phyloP scores from a whole-genome alignment of 2,329 filamentous ascomycete species.

The Fusarium nematophilum region DNA sequence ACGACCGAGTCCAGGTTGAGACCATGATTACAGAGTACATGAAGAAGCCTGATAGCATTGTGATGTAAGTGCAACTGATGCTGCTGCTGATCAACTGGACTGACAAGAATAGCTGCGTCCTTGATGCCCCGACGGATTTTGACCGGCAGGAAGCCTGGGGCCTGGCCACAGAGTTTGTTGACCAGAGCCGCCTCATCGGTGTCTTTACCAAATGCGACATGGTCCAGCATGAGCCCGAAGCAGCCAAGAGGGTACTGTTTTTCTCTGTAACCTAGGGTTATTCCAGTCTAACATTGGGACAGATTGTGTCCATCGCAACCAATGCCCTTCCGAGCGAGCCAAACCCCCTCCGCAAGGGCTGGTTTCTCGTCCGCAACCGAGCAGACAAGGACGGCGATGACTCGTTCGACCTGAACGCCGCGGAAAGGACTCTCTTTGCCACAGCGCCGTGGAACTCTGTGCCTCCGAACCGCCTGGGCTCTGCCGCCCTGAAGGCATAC shows the following conservation, averaged over 20 bases:
- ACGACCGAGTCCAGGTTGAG: conserved; percentile 45
- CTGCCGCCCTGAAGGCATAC: conserved; percentile 44
- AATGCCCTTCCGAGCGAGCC: conserved; percentile 3
- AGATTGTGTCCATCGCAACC: conserved; percentile 31
- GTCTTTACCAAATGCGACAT: conserved; percentile 55
- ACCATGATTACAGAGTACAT: conserved; percentile 52
- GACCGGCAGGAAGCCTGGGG: conserved; percentile 46
- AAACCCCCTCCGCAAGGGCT: conserved; percentile 36
- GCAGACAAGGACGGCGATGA: conserved; percentile 38
- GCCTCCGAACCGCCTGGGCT: conserved; percentile 40
- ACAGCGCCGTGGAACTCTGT: conserved; percentile 45
- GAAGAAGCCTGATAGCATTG: conserved; percentile 49
- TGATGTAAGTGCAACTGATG: conserved; percentile 47
- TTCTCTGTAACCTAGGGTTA: rapidly evolving
- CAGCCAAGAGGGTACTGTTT: conserved; percentile 15
- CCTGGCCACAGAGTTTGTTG: conserved; percentile 43
- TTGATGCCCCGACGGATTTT: conserved; percentile 47
- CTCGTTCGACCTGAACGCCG: conserved; percentile 41
- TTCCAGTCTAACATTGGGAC: conserved; percentile 2
- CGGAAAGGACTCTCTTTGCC: conserved; percentile 46
- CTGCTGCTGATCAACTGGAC: neutral
- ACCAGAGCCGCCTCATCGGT: conserved; percentile 47
- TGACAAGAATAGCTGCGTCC: conserved; percentile 45
- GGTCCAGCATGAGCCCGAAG: conserved; percentile 17
- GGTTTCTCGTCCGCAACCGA: conserved; percentile 53